Evolutionary conservation across 1,284 basidiomycete genomes (phyloP), one percentile per base, ranked within the genome.

Genomic region (Apiotrichum montevideense): DNA sequence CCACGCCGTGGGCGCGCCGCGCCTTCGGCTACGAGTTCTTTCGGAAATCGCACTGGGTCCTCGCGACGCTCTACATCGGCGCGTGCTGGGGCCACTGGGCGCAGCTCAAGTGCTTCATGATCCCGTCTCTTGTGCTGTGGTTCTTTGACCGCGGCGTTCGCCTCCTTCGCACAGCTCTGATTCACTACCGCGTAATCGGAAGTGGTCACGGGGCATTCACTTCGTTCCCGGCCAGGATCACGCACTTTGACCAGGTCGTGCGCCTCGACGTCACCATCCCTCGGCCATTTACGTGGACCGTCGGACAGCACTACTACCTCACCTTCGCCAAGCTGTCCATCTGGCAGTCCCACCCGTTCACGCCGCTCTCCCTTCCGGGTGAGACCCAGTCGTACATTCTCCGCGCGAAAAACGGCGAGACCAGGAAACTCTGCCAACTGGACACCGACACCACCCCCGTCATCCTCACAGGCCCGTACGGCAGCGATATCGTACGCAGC

Each of bases 311-410:
- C 56, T 70, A 63, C 54, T 70, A 61, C 61, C 57, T 68, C 45
- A 66, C 63, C 15, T 70, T 70, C 51, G 43, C 62, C 14, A 45
- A 62, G n/a, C 55, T 56, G 3, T 57, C 61, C 34, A 63, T 68
- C 50, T 70, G 68, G 68, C 68, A 70, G 54, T 64, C 63, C 1
- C 68, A 70, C 54, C 68, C 68, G 1, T 70, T 70, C 57, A 70
- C 68, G 4, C 68, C 68, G 1, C 56, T 68, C n/a, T 64, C 62
- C 14, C 43, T 65, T 14, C 63, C 65, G 7, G 66, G 61, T 9
- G 41, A 45, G n/a, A 33, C 21, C 5, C 65, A 67, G 9, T 51
- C 57, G 0, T 70, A 66, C 55, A 34, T 70, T 50, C 48, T 70
- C 52, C 64, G 67, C 34, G 64, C 63, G 1, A 65, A 66, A 45